phyloP scores from a whole-genome alignment of 1,284 basidiomycete genomes.

The Leccinum subrobustum region DNA sequence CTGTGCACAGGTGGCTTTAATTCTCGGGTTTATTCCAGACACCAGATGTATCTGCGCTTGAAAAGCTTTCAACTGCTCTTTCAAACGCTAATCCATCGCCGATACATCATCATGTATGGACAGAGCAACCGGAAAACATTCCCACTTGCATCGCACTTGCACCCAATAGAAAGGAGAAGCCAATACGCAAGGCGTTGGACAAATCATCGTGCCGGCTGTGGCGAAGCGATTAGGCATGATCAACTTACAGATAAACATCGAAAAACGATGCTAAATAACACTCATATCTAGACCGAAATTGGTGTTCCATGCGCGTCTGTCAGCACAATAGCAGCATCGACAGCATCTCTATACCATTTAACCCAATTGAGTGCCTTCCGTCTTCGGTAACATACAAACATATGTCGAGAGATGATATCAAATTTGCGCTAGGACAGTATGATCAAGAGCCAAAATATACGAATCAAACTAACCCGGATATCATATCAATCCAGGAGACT shows the following conservation, averaged over 20 bases:
- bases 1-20: background rate
- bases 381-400: conserved; percentile 43
- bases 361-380: conserved; percentile 26
- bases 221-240: conserved; percentile 16
- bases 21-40: conserved; percentile 28
- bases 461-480: conserved; percentile 37
- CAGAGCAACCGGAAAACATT: conserved; percentile 52
- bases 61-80: conserved; percentile 37
- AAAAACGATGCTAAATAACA: background rate
- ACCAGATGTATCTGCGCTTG: conserved; percentile 34
- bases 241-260: background rate
- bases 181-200: conserved; percentile 42
- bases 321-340: conserved; percentile 37
- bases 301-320: background rate
- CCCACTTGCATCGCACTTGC: conserved; percentile 54
- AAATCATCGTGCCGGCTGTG: conserved; percentile 35
- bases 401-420: conserved; percentile 36
- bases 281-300: background rate
- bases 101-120: conserved; percentile 48
- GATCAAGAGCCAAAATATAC: too few species aligned
- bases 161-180: conserved; percentile 44
- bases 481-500: conserved; percentile 34
- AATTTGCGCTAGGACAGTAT: conserved; percentile 39
- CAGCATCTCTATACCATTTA: conserved; percentile 39
- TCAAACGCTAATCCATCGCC: conserved; percentile 13